These are phyloP conservation scores for Dalechampia spathulata DNA, from an alignment of 441 rosid species.

Conservation along the genomic window DNA sequence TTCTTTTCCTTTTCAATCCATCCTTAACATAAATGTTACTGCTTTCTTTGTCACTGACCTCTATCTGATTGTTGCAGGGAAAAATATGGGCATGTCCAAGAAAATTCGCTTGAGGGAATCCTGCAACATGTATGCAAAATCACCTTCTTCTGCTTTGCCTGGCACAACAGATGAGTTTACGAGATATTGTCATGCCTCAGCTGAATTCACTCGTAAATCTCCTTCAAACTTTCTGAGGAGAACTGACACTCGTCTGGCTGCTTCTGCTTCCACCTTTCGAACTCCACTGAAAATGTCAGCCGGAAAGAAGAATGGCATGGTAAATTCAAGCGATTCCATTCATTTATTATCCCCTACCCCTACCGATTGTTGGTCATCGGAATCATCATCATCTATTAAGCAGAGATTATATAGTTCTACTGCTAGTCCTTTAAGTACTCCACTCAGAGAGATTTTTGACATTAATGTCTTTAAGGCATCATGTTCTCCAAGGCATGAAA, in stretches of 20 bases:
- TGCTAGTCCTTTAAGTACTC: constrained; percentile 24
- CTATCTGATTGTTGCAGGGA: constrained; percentile 23
- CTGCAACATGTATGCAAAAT: no score
- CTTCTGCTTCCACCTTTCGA: constrained; percentile 16
- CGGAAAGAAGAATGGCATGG: constrained; percentile 8
- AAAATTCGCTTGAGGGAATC: constrained; percentile 27
- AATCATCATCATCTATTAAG: constrained; percentile 34
- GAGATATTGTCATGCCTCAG: constrained; percentile 3
- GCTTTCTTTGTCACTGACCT: not conserved
- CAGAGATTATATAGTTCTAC: constrained; percentile 28
- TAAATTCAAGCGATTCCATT: constrained; percentile 14
- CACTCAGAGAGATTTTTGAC: constrained; percentile 21
- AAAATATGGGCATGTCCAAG: constrained; percentile 19
- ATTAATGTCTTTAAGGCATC: constrained; percentile 22
- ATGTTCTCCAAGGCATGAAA: constrained; percentile 15
- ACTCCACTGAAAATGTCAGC: constrained; percentile 19
- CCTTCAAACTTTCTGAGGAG: constrained; percentile 20
- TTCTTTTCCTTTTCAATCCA: no score
- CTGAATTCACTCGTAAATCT: constrained; percentile 18
- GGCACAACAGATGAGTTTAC: constrained; percentile 6
- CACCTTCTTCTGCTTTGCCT: constrained; percentile 26
- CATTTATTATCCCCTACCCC: constrained; percentile 35
- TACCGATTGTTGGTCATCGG: constrained; percentile 59
- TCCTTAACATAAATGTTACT: not conserved
- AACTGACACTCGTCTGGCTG: constrained; percentile 6